These are phyloP conservation scores for Boletus bicolor DNA, from an alignment of 768 basidiomycete species.

Conservation along the genomic window DNA sequence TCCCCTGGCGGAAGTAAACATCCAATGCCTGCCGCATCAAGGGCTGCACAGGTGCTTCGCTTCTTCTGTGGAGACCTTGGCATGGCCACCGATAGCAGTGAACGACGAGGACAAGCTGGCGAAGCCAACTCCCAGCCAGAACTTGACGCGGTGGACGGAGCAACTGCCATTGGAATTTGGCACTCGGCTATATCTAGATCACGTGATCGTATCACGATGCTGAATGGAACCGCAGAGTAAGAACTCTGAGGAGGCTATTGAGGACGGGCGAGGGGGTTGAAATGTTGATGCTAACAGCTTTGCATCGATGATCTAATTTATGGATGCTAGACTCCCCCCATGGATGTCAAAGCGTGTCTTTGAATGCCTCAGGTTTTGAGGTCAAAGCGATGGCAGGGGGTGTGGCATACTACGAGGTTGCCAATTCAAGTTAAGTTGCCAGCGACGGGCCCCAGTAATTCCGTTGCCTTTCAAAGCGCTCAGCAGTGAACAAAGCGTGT, in stretches of 20 bases:
- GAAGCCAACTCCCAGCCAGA: background rate
- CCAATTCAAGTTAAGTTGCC: background rate
- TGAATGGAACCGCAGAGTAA: too few relatives aligned
- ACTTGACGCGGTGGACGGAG: background rate
- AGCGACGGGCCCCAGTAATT: too few relatives aligned
- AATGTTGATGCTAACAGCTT: background rate
- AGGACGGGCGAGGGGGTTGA: background rate
- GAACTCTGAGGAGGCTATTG: too few relatives aligned
- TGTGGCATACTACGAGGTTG: background rate
- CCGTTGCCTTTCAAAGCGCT: background rate
- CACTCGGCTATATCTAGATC: background rate
- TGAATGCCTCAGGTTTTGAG: background rate
- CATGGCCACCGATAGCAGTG: background rate
- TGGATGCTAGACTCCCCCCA: background rate
- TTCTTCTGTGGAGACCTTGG: slow-evolving; percentile 9
- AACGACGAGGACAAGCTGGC: background rate
- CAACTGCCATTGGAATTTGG: background rate
- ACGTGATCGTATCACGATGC: slow-evolving; percentile 3
- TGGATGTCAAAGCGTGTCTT: background rate
- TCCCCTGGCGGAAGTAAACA: slow-evolving; percentile 13
- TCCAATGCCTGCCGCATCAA: slow-evolving; percentile 9
- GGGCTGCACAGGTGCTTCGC: slow-evolving; percentile 16
- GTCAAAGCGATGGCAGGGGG: background rate
- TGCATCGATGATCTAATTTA: background rate
- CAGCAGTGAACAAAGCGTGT: background rate